These are phyloP conservation scores for Cutaneotrichosporon dermatis DNA, from an alignment of 1,284 basidiomycete genomes.

Conservation along the genomic window DNA sequence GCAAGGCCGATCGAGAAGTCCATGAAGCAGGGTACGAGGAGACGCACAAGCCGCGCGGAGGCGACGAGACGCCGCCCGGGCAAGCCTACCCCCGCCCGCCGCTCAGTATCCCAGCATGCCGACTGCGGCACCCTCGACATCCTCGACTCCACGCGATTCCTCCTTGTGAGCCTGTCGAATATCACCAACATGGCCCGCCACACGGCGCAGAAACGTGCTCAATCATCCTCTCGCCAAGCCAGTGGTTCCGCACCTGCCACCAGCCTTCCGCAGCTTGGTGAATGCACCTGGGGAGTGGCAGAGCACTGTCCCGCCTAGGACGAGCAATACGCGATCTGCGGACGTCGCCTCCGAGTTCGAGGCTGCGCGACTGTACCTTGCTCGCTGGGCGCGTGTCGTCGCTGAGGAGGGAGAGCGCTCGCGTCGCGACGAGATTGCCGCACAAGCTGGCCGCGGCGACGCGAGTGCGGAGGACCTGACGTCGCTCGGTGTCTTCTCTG, in stretches of 20 bases:
- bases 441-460: conserved; percentile 26
- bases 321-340: conserved; percentile 52
- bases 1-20: conserved; percentile 77
- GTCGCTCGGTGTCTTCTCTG: conserved; percentile 80
- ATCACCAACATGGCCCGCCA: conserved; percentile 83
- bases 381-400: conserved; percentile 87
- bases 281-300: conserved; percentile 64
- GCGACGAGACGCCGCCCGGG: conserved; percentile 5
- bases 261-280: conserved; percentile 80
- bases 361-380: conserved; percentile 89
- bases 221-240: conserved; percentile 91
- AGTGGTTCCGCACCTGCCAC: conserved; percentile 86
- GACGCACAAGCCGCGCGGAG: conserved; percentile 2
- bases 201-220: conserved; percentile 83
- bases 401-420: conserved; percentile 92
- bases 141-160: conserved; percentile 37
- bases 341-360: conserved; percentile 70
- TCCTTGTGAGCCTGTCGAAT: conserved; percentile 76
- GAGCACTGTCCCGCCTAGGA: conserved; percentile 51
- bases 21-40: conserved; percentile 54
- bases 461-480: conserved; percentile 57
- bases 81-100: conserved; percentile 51
- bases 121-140: conserved; percentile 20
- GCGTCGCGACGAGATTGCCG: conserved; percentile 62
- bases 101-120: conserved; percentile 47